phyloP scores from a whole-genome alignment of 345 rosid genomes.

The Eucalyptus brandiana region DNA sequence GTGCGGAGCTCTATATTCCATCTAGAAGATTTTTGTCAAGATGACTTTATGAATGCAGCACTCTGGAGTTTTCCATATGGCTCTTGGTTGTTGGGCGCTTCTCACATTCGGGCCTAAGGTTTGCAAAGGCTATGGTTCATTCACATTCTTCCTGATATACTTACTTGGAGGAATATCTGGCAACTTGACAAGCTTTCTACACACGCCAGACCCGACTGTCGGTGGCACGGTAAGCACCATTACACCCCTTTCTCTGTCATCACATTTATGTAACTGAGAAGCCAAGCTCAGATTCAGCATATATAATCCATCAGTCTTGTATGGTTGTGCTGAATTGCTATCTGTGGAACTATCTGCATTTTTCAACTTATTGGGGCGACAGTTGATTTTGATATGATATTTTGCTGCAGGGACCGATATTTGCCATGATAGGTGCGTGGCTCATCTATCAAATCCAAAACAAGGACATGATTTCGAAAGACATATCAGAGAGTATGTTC shows the following conservation, averaged over 20 bases:
- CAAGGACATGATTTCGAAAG: constrained; percentile 34
- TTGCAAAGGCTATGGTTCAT: constrained; percentile 61
- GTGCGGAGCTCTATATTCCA: not conserved
- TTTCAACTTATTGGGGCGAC: not conserved
- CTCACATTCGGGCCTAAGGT: constrained; percentile 71
- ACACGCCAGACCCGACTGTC: constrained; percentile 66
- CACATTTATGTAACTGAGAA: not conserved
- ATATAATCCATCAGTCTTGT: not conserved
- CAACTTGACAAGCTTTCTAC: constrained; percentile 83
- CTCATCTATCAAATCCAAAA: constrained; percentile 57
- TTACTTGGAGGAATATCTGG: constrained; percentile 85
- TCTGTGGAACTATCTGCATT: not conserved
- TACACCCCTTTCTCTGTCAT: not conserved
- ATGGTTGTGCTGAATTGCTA: not conserved
- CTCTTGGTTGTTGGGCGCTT: constrained; percentile 78
- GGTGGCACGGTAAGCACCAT: constrained; percentile 72
- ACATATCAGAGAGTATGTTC: constrained; percentile 42
- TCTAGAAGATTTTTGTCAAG: not conserved
- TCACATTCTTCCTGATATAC: constrained; percentile 67
- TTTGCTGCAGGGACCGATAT: constrained; percentile 51
- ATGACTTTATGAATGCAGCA: constrained; percentile 32
- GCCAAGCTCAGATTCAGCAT: not conserved
- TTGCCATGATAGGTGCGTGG: constrained; percentile 89
- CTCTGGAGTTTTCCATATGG: constrained; percentile 63
- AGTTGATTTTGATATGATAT: not conserved